A percentile compares a stretch with the other conserved stretches of the same genome.
These are phyloP conservation scores for Ogataea methanolica DNA, from an alignment of 805 yeast species.

Conservation along the genomic window DNA sequence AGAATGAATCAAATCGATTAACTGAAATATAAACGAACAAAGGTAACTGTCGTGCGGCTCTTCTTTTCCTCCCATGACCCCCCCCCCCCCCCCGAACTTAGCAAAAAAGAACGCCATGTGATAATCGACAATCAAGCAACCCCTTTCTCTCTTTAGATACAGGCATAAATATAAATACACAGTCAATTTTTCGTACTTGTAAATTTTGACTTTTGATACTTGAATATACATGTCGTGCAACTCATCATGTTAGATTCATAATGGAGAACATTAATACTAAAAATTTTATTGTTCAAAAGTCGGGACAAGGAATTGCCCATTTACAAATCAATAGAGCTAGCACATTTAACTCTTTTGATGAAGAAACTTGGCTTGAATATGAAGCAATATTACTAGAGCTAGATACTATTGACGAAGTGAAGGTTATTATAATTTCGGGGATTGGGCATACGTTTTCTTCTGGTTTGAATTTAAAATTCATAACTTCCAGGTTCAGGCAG, in stretches of 20 bases:
- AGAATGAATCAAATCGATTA: too few relatives aligned
- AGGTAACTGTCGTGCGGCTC: too few relatives aligned
- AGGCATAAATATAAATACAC: too few relatives aligned
- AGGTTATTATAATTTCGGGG: slow-evolving; percentile 54
- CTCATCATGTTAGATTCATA: neutral
- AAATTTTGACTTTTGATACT: too few relatives aligned
- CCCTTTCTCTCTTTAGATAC: too few relatives aligned
- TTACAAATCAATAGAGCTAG: slow-evolving; percentile 60
- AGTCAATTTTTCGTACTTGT: too few relatives aligned
- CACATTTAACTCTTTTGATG: slow-evolving; percentile 53
- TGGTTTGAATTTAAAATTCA: slow-evolving; percentile 55
- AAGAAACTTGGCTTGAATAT: slow-evolving; percentile 54
- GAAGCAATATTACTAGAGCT: slow-evolving; percentile 41
- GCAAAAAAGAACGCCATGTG: too few relatives aligned
- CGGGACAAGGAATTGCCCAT: slow-evolving; percentile 34
- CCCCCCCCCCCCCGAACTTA: too few relatives aligned
- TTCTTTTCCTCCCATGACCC: too few relatives aligned
- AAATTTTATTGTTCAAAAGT: slow-evolving; percentile 1
- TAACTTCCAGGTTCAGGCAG: slow-evolving; percentile 13
- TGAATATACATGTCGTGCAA: too few relatives aligned
- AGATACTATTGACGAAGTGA: slow-evolving; percentile 39
- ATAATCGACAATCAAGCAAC: too few relatives aligned
- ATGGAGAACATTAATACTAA: neutral
- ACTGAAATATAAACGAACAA: too few relatives aligned
- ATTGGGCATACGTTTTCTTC: slow-evolving; percentile 54